These are phyloP conservation scores for Crithidia brevicula DNA, from an alignment of 208 protist species.

Conservation along the genomic window DNA sequence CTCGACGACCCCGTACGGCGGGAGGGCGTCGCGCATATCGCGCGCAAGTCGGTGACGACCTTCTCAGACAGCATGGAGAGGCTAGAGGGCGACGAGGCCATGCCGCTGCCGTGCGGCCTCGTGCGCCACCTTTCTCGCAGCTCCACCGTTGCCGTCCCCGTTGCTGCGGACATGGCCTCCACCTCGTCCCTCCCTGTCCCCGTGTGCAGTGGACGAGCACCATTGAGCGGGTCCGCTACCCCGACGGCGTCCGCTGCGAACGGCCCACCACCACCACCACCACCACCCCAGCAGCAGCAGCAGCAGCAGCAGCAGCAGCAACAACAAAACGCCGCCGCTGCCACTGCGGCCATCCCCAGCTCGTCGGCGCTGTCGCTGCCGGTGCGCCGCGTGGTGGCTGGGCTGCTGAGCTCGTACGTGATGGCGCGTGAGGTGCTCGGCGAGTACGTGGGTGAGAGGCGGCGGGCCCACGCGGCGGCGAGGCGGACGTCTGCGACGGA, in stretches of 20 bases:
- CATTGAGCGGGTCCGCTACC: background rate
- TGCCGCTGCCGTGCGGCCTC: conserved; percentile 4
- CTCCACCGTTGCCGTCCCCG: background rate
- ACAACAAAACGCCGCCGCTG: background rate
- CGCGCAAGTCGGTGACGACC: background rate
- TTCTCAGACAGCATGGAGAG: background rate
- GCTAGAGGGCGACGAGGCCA: background rate
- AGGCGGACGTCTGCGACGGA: background rate
- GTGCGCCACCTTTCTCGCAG: conserved; percentile 2
- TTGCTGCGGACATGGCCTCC: background rate
- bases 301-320: no score
- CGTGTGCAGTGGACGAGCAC: background rate
- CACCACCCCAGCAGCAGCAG: background rate
- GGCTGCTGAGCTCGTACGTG: conserved; percentile 27
- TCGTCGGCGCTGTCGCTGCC: conserved; percentile 13
- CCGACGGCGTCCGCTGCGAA: background rate
- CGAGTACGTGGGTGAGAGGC: conserved; percentile 11
- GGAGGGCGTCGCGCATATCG: conserved; percentile 1
- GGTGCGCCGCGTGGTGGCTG: conserved; percentile 12
- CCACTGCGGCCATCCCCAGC: background rate
- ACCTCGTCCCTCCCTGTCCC: background rate
- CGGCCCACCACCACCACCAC: background rate
- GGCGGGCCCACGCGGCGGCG: background rate
- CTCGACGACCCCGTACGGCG: background rate
- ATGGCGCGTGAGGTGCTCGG: conserved; percentile 30